phyloP scores from a whole-genome alignment of 331 rosid genomes.

The Spiraea crenata region DNA sequence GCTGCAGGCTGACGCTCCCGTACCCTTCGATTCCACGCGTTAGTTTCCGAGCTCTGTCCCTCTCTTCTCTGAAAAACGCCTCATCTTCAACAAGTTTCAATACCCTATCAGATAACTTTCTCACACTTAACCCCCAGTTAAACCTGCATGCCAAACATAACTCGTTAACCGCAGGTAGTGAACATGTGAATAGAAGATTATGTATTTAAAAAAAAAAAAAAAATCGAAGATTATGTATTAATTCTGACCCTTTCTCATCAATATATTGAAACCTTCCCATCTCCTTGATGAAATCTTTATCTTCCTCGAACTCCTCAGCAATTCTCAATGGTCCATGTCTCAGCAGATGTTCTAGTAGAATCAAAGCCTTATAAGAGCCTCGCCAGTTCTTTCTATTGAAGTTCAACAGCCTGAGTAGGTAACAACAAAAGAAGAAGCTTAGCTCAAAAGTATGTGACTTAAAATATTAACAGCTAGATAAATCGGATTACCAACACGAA shows the following conservation, averaged over 20 bases:
- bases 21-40: constrained; percentile 66
- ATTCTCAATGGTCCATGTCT: constrained; percentile 77
- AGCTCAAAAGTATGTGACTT: background rate
- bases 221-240: background rate
- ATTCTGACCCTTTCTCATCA: constrained; percentile 63
- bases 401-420: constrained; percentile 47
- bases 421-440: constrained; percentile 6
- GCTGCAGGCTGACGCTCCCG: constrained; percentile 50
- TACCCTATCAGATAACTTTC: constrained; percentile 48
- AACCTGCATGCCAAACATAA: constrained; percentile 37
- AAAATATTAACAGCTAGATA: background rate
- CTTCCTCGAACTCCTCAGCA: constrained; percentile 51
- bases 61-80: constrained; percentile 44
- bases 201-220: too few relatives aligned
- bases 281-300: constrained; percentile 39
- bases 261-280: constrained; percentile 47
- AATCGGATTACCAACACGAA: background rate
- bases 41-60: constrained; percentile 45
- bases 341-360: constrained; percentile 62
- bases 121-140: constrained; percentile 64
- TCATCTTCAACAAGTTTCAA: constrained; percentile 41
- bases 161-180: background rate
- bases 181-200: background rate
- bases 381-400: constrained; percentile 61
- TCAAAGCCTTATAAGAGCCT: constrained; percentile 61